Conservation (phyloP, 2,329 filamentous ascomycete species). For the Sarocladium oryzae region DNA sequence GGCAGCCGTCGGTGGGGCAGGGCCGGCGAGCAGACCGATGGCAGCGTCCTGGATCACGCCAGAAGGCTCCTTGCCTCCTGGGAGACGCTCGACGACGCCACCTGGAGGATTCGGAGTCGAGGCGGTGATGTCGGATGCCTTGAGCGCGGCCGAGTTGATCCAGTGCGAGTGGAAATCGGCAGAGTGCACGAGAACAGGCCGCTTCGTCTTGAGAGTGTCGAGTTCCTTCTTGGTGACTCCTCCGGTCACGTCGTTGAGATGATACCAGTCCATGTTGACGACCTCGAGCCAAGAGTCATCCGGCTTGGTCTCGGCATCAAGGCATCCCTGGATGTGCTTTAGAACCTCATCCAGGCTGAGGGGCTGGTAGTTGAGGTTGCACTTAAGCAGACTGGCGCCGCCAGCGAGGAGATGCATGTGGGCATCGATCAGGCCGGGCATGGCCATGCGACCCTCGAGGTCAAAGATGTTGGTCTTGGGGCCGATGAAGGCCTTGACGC, state of each 20-base stretch:
- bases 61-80: conserved; percentile 19
- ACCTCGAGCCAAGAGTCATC: conserved; percentile 20
- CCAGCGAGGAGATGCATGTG: conserved; percentile 21
- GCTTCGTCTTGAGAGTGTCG: conserved; percentile 8
- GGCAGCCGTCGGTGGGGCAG: conserved; percentile 13
- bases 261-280: conserved; percentile 13
- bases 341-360: conserved; percentile 14
- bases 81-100: conserved; percentile 19
- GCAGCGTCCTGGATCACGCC: conserved; percentile 20
- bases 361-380: conserved; percentile 21
- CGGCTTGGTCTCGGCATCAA: conserved; percentile 18
- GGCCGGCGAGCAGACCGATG: conserved; percentile 15
- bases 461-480: conserved; percentile 19
- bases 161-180: conserved; percentile 8
- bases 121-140: conserved; percentile 17
- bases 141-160: conserved; percentile 18
- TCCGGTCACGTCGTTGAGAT: conserved; percentile 1
- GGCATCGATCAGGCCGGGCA: conserved; percentile 22
- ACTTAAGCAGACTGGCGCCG: conserved; percentile 19
- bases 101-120: conserved; percentile 16
- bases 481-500: conserved; percentile 17
- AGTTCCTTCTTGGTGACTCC: conserved; percentile 5
- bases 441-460: conserved; percentile 22
- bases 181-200: conserved; percentile 4
- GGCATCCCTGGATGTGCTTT: conserved; percentile 18